Evolutionary conservation across 352 stramenopile species (phyloP).

Genomic region (Halophytophthora batemanensis): DNA sequence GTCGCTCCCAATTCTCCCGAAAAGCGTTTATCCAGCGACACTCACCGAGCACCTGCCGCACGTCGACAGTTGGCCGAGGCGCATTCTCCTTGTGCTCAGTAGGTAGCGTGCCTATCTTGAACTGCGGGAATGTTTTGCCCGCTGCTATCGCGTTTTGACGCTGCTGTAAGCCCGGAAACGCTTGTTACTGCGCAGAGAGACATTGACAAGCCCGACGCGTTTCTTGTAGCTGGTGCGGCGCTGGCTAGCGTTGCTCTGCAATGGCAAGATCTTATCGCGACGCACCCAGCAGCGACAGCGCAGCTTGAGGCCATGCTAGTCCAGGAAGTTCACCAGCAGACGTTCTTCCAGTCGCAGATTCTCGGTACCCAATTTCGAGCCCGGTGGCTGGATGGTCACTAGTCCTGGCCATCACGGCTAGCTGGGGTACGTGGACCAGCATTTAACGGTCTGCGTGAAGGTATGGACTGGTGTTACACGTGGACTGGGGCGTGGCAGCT

Average conservation of each 20-base stretch:
- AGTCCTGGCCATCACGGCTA: slow-evolving; percentile 72
- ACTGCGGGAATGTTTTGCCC: slow-evolving; percentile 44
- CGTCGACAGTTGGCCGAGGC: slow-evolving; percentile 22
- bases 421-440: slow-evolving; percentile 67
- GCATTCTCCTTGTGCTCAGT: slow-evolving; percentile 24
- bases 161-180: slow-evolving; percentile 32
- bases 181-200: neutral
- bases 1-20: slow-evolving; percentile 37
- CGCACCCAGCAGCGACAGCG: slow-evolving; percentile 22
- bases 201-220: too few relatives aligned
- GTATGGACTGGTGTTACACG: slow-evolving; percentile 67
- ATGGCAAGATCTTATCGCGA: neutral
- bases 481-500: slow-evolving; percentile 36
- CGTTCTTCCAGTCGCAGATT: slow-evolving; percentile 36
- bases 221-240: too few relatives aligned
- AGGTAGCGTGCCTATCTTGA: slow-evolving; percentile 45
- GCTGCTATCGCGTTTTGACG: slow-evolving; percentile 34
- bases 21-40: slow-evolving; percentile 40
- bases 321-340: slow-evolving; percentile 58
- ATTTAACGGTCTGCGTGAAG: slow-evolving; percentile 71
- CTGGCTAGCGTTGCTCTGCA: neutral
- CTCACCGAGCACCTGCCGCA: slow-evolving; percentile 35
- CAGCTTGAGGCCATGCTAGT: slow-evolving; percentile 30
- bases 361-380: slow-evolving; percentile 18
- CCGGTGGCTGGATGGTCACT: slow-evolving; percentile 41